Evolutionary conservation across 192 early-diverging fungal genomes (phyloP).

Genomic region (Mortierella antarctica): DNA sequence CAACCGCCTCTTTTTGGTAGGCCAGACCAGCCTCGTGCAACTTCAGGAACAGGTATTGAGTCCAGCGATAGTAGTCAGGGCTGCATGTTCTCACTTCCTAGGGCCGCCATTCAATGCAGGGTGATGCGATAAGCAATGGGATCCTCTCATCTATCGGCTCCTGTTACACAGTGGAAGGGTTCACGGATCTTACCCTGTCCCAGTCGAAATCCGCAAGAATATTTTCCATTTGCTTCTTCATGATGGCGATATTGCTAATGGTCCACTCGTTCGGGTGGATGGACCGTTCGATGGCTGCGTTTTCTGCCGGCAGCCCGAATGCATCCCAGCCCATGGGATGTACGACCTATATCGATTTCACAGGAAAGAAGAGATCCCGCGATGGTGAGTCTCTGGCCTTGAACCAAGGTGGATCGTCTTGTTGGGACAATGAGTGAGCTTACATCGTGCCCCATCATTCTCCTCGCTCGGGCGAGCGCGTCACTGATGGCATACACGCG

Average conservation of each 20-base stretch:
- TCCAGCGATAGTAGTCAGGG: slow-evolving; percentile 92
- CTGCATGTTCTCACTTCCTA: slow-evolving; percentile 90
- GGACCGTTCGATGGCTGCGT: slow-evolving; percentile 89
- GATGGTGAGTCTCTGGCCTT: neutral
- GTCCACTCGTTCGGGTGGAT: slow-evolving; percentile 89
- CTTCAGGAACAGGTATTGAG: slow-evolving; percentile 89
- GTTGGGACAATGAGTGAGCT: neutral
- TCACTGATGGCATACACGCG: slow-evolving; percentile 97
- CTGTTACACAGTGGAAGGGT: too few species aligned
- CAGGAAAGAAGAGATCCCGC: too few species aligned
- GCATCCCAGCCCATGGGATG: slow-evolving; percentile 99
- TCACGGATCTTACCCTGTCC: slow-evolving; percentile 71
- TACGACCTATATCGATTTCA: slow-evolving; percentile 61
- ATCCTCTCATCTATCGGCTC: too few species aligned
- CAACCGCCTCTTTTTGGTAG: slow-evolving; percentile 89
- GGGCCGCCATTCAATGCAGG: neutral
- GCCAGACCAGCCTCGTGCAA: slow-evolving; percentile 81
- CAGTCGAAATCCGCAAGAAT: slow-evolving; percentile 92
- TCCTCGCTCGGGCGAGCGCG: slow-evolving; percentile 79
- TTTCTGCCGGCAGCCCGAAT: slow-evolving; percentile 98
- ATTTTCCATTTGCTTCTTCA: slow-evolving; percentile 83
- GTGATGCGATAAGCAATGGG: too few species aligned
- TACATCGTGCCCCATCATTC: slow-evolving; percentile 80
- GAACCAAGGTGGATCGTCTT: neutral
- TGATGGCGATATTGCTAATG: slow-evolving; percentile 77